Base-by-base conservation (phyloP, 345 rosid species). In the Orychophragmus violaceus region DNA sequence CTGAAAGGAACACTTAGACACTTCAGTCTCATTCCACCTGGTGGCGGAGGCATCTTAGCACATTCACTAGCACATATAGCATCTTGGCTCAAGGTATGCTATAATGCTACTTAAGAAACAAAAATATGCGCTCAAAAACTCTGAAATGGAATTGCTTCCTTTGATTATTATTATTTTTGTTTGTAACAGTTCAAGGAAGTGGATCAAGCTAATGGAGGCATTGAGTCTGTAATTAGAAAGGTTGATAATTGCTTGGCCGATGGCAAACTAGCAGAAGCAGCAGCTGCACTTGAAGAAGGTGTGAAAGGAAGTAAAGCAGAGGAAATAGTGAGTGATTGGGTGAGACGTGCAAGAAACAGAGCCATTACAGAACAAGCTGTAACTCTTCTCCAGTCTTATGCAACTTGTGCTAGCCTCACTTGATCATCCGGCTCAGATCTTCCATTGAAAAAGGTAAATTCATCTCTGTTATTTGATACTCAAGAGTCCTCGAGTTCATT, bases 341-440 rank as follows among this genome's bases (percentile, higher is more conserved):
- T 87, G 65, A 81, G 28, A 62, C 82, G 39, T 59, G 96, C 79
- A 3, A 86, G 85, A 78, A 87, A 91, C 70, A 77, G 96, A 61
- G 96, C 98, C 62, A 87, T 95, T 51, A 80, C 89, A 1, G 98
- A 95, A 77, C 98, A 91, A 83, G 95, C 96, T 41, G 66, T 89
- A 22, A 79, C 81, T 19, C 78, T 91, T 69, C 86, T 95, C 39
- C 94, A 91, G 59, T 84, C 98, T 5, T 91, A 88, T 61, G 99
- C 96, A 30, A 85, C 91, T 28, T 83, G 93, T 77, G 79, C 83
- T 21, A 82, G 87, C 78, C 84, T 87, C 55, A 80, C 91, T 54
- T 91, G 77, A 80, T 49, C 29, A 24, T 24, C 33, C 57, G 14
- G 16, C 56, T 13, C 18, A 2, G 28, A 21, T 39, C 68, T 50